Percentiles rank a stretch among this genome's conserved stretches.
phyloP scores from a whole-genome alignment of 2,329 filamentous ascomycete species.

The Chaetomium globosum region DNA sequence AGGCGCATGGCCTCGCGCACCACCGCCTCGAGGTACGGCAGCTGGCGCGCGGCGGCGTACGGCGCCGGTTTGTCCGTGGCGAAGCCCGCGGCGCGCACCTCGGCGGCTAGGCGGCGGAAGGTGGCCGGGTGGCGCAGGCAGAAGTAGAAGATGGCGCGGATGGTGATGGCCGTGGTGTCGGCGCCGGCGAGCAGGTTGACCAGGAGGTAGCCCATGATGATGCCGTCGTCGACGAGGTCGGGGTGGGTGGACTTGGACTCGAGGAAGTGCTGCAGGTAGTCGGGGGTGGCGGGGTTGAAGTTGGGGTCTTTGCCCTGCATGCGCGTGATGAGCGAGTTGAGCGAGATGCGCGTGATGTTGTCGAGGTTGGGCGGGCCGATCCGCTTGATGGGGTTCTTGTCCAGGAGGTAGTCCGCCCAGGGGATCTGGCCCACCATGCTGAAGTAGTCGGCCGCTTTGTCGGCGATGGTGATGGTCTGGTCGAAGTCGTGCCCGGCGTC shows the following conservation, averaged over 20 bases:
- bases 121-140: constrained; percentile 57
- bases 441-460: neutral
- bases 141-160: constrained; percentile 64
- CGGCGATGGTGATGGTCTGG: neutral
- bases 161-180: constrained; percentile 67
- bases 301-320: constrained; percentile 22
- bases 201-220: constrained; percentile 30
- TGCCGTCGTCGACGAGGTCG: constrained; percentile 53
- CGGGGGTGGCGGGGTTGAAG: constrained; percentile 33
- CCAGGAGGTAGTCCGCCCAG: constrained; percentile 35
- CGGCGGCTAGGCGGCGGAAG: constrained; percentile 53
- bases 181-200: constrained; percentile 49
- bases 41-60: constrained; percentile 33
- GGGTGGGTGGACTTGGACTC: constrained; percentile 57
- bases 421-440: constrained; percentile 1
- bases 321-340: constrained; percentile 36
- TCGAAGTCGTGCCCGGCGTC: constrained; percentile 8
- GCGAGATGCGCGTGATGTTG: constrained; percentile 38
- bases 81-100: constrained; percentile 53
- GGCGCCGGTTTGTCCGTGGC: constrained; percentile 19
- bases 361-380: constrained; percentile 42
- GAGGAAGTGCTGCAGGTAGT: constrained; percentile 60
- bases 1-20: constrained; percentile 47
- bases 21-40: constrained; percentile 46
- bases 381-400: constrained; percentile 45